Evolutionary conservation across 768 basidiomycete genomes (phyloP).

Genomic region (Lentinula aciculospora): DNA sequence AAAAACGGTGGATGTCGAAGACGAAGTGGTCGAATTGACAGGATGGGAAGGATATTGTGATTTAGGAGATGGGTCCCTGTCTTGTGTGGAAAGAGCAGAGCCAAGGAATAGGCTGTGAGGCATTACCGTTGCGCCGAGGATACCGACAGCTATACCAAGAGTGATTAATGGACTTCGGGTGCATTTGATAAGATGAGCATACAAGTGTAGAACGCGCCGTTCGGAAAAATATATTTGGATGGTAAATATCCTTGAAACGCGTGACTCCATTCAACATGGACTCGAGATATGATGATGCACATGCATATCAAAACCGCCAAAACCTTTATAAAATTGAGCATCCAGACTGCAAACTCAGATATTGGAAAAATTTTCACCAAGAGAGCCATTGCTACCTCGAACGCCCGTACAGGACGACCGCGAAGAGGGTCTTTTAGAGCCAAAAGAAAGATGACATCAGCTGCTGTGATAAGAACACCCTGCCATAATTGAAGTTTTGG

Average conservation of each 20-base stretch:
- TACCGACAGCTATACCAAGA: slow-evolving; percentile 49
- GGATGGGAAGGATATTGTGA: not conserved
- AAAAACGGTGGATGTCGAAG: not conserved
- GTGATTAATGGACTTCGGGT: slow-evolving; percentile 17
- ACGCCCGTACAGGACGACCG: slow-evolving; percentile 59
- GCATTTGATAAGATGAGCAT: slow-evolving; percentile 16
- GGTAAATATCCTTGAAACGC: slow-evolving; percentile 78
- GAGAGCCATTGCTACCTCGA: slow-evolving; percentile 58
- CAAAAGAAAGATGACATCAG: slow-evolving; percentile 68
- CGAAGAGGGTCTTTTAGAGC: slow-evolving; percentile 65
- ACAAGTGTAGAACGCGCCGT: slow-evolving; percentile 64
- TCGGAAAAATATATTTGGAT: slow-evolving; percentile 53
- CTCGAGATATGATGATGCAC: slow-evolving; percentile 65
- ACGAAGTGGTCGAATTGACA: not conserved
- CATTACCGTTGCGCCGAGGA: slow-evolving; percentile 86
- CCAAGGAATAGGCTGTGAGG: slow-evolving; percentile 91
- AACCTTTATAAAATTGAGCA: slow-evolving; percentile 30
- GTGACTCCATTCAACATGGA: slow-evolving; percentile 64
- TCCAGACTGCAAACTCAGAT: not conserved
- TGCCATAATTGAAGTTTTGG: slow-evolving; percentile 66
- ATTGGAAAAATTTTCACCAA: slow-evolving; percentile 39
- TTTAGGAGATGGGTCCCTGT: slow-evolving; percentile 42
- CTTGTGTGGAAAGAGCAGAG: slow-evolving; percentile 79
- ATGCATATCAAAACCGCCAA: slow-evolving; percentile 75
- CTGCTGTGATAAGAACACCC: slow-evolving; percentile 61